Evolutionary conservation across 371 early-diverging fungal genomes (phyloP).

Genomic region (Parasitella parasitica): DNA sequence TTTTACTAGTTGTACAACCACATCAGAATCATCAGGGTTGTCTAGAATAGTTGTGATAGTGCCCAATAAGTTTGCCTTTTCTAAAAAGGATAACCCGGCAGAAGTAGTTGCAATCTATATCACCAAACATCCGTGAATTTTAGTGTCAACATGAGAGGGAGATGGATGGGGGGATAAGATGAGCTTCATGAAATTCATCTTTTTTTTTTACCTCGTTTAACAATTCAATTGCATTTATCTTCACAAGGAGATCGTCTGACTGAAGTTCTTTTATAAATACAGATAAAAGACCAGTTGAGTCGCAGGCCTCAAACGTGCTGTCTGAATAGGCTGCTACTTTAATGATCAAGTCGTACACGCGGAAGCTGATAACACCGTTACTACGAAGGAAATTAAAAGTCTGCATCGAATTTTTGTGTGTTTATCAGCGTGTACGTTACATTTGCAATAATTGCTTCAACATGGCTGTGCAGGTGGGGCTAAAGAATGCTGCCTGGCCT

Average conservation of each 20-base stretch:
- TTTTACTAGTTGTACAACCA: slow-evolving; percentile 32
- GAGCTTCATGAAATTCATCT: background rate
- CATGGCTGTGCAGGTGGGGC: slow-evolving; percentile 16
- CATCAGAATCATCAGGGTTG: slow-evolving; percentile 30
- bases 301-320: slow-evolving; percentile 38
- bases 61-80: slow-evolving; percentile 33
- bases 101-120: slow-evolving; percentile 32
- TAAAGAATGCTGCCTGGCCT: slow-evolving; percentile 17
- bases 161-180: background rate
- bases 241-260: slow-evolving; percentile 44
- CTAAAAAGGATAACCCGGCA: slow-evolving; percentile 35
- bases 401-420: too few species aligned
- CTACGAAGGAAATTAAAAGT: slow-evolving; percentile 12
- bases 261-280: slow-evolving; percentile 31
- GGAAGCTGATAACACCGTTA: slow-evolving; percentile 45
- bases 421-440: too few species aligned
- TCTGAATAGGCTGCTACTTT: slow-evolving; percentile 40
- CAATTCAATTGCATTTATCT: slow-evolving; percentile 53
- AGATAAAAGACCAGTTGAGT: slow-evolving; percentile 33
- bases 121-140: background rate
- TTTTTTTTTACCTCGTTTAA: slow-evolving; percentile 35
- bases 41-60: slow-evolving; percentile 27
- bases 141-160: background rate
- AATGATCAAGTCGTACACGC: slow-evolving; percentile 50
- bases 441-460: slow-evolving; percentile 23